A percentile compares a stretch with the other conserved stretches of the same genome.
phyloP scores from a whole-genome alignment of 495 filamentous ascomycete species.

The Neohortaea acidophila region DNA sequence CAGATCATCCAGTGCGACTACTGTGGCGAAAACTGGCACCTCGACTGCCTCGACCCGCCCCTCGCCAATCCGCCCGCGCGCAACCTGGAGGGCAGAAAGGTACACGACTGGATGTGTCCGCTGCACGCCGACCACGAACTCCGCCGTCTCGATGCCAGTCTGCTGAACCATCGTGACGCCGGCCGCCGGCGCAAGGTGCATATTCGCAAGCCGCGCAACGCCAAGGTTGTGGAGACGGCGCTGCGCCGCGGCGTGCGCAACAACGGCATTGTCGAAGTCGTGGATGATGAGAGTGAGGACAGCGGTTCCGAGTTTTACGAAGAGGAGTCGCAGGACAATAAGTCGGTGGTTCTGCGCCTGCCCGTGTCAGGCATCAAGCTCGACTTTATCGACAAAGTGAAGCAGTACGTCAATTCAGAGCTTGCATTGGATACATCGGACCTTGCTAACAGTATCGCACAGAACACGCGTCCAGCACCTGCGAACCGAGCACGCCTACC shows the following conservation, averaged over 20 bases:
- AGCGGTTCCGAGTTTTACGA: conserved; percentile 31
- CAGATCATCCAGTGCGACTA: conserved; percentile 38
- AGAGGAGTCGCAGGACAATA: conserved; percentile 34
- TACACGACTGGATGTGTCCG: conserved; percentile 74
- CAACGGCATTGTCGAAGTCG: conserved; percentile 57
- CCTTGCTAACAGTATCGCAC: background rate
- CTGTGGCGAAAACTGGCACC: conserved; percentile 69
- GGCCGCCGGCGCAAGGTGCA: conserved; percentile 19
- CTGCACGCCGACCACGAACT: conserved; percentile 59
- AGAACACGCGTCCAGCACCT: conserved; percentile 12
- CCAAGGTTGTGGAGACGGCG: conserved; percentile 30
- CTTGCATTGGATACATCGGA: background rate
- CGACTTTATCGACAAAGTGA: conserved; percentile 52
- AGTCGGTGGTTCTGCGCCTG: conserved; percentile 49
- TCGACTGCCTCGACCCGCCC: conserved; percentile 82
- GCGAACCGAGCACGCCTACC: conserved; percentile 1
- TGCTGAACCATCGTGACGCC: conserved; percentile 18
- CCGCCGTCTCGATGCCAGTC: conserved; percentile 22
- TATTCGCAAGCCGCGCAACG: conserved; percentile 41
- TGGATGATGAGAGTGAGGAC: conserved; percentile 32
- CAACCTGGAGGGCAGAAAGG: conserved; percentile 28
- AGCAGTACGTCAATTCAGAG: conserved; percentile 15
- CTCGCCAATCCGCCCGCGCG: conserved; percentile 54
- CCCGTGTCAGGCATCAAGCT: conserved; percentile 60
- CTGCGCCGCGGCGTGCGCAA: conserved; percentile 48